These are phyloP conservation scores for Penicillium sp. DNA, from an alignment of 2,329 filamentous ascomycete species.

Conservation along the genomic window DNA sequence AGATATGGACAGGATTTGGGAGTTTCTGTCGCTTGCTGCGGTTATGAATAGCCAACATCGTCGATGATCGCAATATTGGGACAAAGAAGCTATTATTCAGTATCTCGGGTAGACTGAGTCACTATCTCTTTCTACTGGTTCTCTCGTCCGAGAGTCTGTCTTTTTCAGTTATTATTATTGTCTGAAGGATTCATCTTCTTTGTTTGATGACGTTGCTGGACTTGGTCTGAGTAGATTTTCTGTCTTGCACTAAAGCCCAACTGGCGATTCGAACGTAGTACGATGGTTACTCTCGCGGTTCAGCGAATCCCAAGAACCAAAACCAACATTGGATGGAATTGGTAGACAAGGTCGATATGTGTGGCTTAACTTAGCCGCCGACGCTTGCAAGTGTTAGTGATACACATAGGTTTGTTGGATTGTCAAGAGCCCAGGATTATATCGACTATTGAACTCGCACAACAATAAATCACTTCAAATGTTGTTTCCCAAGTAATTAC, in stretches of 20 bases:
- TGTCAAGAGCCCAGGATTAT: neutral
- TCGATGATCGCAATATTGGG: neutral
- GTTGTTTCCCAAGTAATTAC: neutral
- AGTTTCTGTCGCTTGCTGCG: conserved; percentile 5
- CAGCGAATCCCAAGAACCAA: neutral
- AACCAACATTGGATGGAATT: neutral
- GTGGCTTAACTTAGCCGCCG: neutral
- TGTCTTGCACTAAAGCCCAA: neutral
- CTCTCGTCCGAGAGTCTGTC: neutral
- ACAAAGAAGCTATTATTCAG: neutral
- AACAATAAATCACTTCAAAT: neutral
- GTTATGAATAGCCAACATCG: neutral
- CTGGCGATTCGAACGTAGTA: neutral
- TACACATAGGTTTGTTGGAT: neutral
- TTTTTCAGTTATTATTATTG: neutral
- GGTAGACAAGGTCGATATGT: neutral
- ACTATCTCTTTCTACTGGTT: neutral
- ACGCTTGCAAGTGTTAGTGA: neutral
- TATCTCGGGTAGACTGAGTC: neutral
- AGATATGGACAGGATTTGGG: neutral
- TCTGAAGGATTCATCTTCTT: neutral
- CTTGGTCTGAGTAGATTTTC: neutral
- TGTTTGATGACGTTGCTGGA: neutral
- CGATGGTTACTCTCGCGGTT: neutral
- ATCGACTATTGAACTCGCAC: neutral